Evolutionary conservation across 192 early-diverging fungal species (phyloP).

Genomic region (Haplosporangium gracile): DNA sequence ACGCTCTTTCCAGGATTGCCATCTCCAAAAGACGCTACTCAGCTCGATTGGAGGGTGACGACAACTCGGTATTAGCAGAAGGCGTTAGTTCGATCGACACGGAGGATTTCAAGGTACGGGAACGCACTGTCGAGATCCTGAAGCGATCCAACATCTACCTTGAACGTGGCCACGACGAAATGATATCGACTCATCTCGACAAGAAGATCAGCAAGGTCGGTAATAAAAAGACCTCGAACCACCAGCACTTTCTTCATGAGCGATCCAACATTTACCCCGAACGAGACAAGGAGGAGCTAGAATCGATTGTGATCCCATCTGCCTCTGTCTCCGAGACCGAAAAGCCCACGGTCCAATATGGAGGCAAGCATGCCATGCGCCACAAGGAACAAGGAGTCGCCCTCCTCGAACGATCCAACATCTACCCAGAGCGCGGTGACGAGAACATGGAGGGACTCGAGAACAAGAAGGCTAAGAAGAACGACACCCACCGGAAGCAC

Average conservation of each 20-base stretch:
- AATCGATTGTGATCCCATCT: not conserved
- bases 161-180: conserved; percentile 1
- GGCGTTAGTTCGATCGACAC: not conserved
- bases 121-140: conserved; percentile 25
- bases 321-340: not conserved
- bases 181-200: not conserved
- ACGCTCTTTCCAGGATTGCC: conserved; percentile 34
- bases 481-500: not conserved
- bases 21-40: conserved; percentile 45
- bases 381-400: not conserved
- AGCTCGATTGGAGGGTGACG: not conserved
- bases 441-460: conserved; percentile 5
- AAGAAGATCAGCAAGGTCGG: not conserved
- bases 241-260: conserved; percentile 8
- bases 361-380: conserved; percentile 12
- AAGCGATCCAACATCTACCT: conserved; percentile 28
- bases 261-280: conserved; percentile 30
- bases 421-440: conserved; percentile 17
- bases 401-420: conserved; percentile 22
- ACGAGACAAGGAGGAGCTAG: not conserved
- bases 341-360: not conserved
- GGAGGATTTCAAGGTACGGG: conserved; percentile 10
- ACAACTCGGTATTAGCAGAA: not conserved
- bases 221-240: not conserved
- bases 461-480: conserved; percentile 16